These are phyloP conservation scores for Pneumocystis wakefieldiae DNA, from an alignment of 1,139 yeast species.

Conservation along the genomic window DNA sequence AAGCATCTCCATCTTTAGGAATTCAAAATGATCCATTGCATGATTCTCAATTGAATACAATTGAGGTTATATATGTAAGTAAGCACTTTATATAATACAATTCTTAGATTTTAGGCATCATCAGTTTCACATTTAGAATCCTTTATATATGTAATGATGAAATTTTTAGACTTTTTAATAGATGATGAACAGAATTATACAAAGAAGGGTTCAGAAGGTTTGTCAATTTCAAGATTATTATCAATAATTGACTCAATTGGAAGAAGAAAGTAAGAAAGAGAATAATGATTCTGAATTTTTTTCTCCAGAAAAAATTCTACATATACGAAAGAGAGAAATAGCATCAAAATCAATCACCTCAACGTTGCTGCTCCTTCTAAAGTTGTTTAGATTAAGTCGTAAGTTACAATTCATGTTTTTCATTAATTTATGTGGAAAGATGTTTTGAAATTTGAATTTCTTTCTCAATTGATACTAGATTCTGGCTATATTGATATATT, in stretches of 20 bases:
- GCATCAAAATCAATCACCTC: slow-evolving; percentile 49
- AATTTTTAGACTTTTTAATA: neutral
- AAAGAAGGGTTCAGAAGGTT: slow-evolving; percentile 2
- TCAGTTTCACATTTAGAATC: slow-evolving; percentile 6
- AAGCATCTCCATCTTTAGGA: slow-evolving; percentile 1
- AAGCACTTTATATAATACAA: neutral
- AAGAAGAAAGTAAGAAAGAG: slow-evolving; percentile 6
- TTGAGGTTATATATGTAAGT: neutral
- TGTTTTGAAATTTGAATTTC: slow-evolving; percentile 60
- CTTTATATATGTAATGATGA: slow-evolving; percentile 3
- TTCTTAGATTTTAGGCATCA: slow-evolving; percentile 4
- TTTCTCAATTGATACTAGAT: slow-evolving; percentile 61
- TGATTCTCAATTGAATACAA: neutral
- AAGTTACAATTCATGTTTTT: neutral
- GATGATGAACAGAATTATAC: neutral
- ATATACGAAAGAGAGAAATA: slow-evolving; percentile 43
- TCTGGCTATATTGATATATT: slow-evolving; percentile 41
- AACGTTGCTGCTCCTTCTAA: slow-evolving; percentile 37
- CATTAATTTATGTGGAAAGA: slow-evolving; percentile 19
- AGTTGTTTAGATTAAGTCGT: slow-evolving; percentile 66
- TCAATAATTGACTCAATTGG: neutral
- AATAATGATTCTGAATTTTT: slow-evolving; percentile 5
- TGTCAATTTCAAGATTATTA: neutral
- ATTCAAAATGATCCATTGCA: neutral
- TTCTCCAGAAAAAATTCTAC: slow-evolving; percentile 15